Base-by-base conservation (phyloP, 2,329 filamentous ascomycete species). In the Fusarium veterinarium region DNA sequence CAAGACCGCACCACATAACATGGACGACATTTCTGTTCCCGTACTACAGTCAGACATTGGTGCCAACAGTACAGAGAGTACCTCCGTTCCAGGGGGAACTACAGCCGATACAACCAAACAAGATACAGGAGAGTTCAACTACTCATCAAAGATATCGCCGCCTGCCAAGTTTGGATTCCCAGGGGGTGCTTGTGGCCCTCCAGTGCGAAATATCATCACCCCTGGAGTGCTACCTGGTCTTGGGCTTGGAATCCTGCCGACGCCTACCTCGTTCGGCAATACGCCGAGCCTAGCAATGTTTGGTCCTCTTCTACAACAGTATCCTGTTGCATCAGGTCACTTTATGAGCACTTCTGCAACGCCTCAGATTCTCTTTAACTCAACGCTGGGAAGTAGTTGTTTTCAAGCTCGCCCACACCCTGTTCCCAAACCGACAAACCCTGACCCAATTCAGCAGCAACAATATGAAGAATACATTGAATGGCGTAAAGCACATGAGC, bases 391-490 rank as follows among this genome's bases (percentile, higher is more conserved):
- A 46, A 19, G 60, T 23, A 55, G 45, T 42, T 35, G 20, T 17
- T 23, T 33, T 9, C 33, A 58, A 38, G 20, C 62, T 20, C 56
- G 41, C 4, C 72, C 64, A 28, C 67, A 58, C 10, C 78, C 77
- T 16, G 81, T 81, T 42, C 79, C 78, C 8, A 86, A 86, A 72
- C 85, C 85, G 14, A 80, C 79, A 8, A 74, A 77, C 35, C 84
- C 84, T 49, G 78, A 86, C 65, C 76, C 85, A 17, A 64, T 75
- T 48, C 80, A 81, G 31, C 85, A 87, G 75, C 83, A 84, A 65
- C 79, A 80, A 64, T 87, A 87, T 73, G 85, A 87, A 76, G 83
- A 81, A 40, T 86, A 82, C 71, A 82, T 87, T 38, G 85, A 87
- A 75, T 85, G 82, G 82, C 82, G 84, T 62, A 87, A 87, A 69